These are phyloP conservation scores for Mycena sanguinolenta DNA, from an alignment of 768 basidiomycete species.

Conservation along the genomic window DNA sequence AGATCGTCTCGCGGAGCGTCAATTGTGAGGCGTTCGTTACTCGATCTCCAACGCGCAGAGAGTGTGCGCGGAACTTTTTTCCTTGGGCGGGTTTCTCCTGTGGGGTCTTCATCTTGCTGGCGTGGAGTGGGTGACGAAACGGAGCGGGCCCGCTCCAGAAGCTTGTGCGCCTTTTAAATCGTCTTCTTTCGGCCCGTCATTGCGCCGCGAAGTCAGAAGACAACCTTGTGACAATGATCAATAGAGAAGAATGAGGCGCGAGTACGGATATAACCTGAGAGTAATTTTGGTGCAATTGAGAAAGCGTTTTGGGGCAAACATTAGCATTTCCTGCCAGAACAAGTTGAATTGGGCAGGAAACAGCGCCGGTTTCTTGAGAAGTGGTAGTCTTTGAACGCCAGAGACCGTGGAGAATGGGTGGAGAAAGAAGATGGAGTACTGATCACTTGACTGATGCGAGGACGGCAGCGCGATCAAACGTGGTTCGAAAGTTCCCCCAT, in stretches of 20 bases:
- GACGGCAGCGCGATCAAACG: too few species aligned
- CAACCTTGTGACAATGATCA: background rate
- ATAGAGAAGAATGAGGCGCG: background rate
- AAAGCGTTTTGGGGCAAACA: too few species aligned
- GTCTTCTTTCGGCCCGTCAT: slow-evolving; percentile 14
- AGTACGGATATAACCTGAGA: too few species aligned
- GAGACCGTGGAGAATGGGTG: too few species aligned
- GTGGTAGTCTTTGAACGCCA: too few species aligned
- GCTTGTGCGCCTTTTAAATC: background rate
- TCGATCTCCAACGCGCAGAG: slow-evolving; percentile 49
- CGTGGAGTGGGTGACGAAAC: background rate
- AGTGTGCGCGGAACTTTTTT: slow-evolving; percentile 39
- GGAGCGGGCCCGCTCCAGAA: slow-evolving; percentile 1
- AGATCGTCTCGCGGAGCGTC: slow-evolving; percentile 48
- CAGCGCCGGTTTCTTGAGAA: too few species aligned
- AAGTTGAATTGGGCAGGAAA: too few species aligned
- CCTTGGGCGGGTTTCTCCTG: slow-evolving; percentile 16
- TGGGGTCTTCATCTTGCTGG: slow-evolving; percentile 25
- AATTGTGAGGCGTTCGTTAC: slow-evolving; percentile 48
- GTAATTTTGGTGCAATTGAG: too few species aligned
- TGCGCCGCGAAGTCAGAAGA: background rate
- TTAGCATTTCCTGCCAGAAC: too few species aligned
- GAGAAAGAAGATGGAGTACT: too few species aligned
- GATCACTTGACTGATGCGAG: too few species aligned
- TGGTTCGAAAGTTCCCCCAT: too few species aligned